These are phyloP conservation scores for Fragilaria crotonensis DNA, from an alignment of 108 stramenopile species.

Conservation along the genomic window DNA sequence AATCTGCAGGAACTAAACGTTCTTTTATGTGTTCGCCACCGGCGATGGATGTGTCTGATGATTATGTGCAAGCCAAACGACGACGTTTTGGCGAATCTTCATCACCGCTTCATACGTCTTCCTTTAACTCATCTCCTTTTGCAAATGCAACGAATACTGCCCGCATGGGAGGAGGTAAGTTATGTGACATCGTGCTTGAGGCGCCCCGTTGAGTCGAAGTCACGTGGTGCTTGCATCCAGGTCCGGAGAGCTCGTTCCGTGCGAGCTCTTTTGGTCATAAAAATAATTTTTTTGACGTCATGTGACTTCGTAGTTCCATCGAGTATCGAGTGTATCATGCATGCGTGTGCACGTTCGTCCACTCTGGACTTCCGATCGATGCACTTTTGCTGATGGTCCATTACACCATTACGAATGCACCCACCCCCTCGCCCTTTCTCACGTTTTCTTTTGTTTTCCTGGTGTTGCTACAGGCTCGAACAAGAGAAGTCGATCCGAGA, in stretches of 20 bases:
- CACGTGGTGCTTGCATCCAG: background rate
- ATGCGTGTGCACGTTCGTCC: background rate
- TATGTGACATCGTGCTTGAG: background rate
- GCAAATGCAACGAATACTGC: background rate
- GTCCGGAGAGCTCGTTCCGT: background rate
- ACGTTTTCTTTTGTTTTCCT: background rate
- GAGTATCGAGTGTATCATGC: no score
- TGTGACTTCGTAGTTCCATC: no score
- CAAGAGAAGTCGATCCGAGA: slow-evolving; percentile 4
- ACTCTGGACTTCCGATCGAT: background rate
- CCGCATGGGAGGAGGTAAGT: background rate
- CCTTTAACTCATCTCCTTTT: background rate
- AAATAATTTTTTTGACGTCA: no score
- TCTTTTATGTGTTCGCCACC: slow-evolving; percentile 46
- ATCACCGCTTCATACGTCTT: background rate
- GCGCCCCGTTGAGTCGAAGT: background rate
- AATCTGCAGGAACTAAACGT: slow-evolving; percentile 45
- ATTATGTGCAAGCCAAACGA: slow-evolving; percentile 46
- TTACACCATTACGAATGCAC: background rate
- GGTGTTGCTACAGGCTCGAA: slow-evolving; percentile 3
- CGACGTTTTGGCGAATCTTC: slow-evolving; percentile 35
- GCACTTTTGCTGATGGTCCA: no score
- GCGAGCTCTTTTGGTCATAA: background rate
- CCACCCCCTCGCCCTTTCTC: background rate
- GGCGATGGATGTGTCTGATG: slow-evolving; percentile 40